These are phyloP conservation scores for Dendrobium officinale DNA, from an alignment of 106 monocot species.

Conservation along the genomic window DNA sequence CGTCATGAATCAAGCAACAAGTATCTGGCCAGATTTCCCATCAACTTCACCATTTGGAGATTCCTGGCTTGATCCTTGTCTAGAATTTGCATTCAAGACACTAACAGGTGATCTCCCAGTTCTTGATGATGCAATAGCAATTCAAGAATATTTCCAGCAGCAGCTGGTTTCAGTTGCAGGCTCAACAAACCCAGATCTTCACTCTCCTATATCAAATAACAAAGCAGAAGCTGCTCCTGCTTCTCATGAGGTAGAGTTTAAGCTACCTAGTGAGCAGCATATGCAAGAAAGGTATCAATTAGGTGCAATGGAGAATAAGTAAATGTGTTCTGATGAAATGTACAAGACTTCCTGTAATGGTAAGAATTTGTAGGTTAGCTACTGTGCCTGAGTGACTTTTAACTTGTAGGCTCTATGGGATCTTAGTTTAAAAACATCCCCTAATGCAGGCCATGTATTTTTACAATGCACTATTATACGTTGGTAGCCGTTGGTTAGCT, in stretches of 20 bases:
- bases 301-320: not conserved
- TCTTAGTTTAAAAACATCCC: too few species aligned
- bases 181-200: not conserved
- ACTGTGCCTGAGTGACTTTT: too few species aligned
- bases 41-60: constrained; percentile 28
- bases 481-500: too few species aligned
- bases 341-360: too few species aligned
- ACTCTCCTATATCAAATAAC: not conserved
- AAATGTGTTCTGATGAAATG: not conserved
- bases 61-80: constrained; percentile 62
- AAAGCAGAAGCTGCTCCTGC: not conserved
- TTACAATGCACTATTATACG: too few species aligned
- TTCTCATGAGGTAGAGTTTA: not conserved
- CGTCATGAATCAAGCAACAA: not conserved
- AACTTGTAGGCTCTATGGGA: too few species aligned
- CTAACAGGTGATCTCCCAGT: constrained; percentile 51
- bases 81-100: constrained; percentile 73
- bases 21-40: constrained; percentile 3
- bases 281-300: not conserved
- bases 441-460: too few species aligned
- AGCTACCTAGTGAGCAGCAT: not conserved
- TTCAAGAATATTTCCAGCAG: constrained; percentile 22
- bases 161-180: constrained; percentile 7
- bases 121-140: constrained; percentile 20
- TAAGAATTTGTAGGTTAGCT: too few species aligned